A percentile compares a stretch with the other conserved stretches of the same genome.
phyloP scores from a whole-genome alignment of 2,329 filamentous ascomycete species.

The Ophiostoma australiae region DNA sequence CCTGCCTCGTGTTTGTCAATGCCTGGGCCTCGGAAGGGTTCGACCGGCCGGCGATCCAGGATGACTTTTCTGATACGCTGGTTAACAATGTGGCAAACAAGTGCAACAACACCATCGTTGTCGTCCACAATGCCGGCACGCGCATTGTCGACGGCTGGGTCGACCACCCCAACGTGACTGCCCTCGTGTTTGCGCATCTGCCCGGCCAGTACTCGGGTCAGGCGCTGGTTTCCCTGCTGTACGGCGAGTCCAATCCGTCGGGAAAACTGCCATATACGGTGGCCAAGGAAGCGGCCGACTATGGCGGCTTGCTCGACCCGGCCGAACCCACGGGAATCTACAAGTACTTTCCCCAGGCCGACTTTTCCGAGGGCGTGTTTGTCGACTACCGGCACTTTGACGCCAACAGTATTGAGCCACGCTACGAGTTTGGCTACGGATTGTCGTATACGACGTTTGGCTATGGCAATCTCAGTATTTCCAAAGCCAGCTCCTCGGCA shows the following conservation, averaged over 20 bases:
- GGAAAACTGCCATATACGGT: constrained; percentile 59
- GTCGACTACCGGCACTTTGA: constrained; percentile 54
- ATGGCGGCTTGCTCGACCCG: constrained; percentile 30
- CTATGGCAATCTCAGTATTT: constrained; percentile 38
- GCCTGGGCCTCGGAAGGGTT: constrained; percentile 67
- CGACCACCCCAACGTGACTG: constrained; percentile 59
- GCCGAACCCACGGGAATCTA: constrained; percentile 33
- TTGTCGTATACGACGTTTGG: constrained; percentile 52
- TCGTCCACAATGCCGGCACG: constrained; percentile 59
- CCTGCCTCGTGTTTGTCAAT: constrained; percentile 64
- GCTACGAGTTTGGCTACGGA: constrained; percentile 53
- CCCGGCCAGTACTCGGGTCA: constrained; percentile 59
- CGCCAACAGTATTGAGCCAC: constrained; percentile 42
- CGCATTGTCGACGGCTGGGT: constrained; percentile 57
- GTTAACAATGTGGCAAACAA: constrained; percentile 52
- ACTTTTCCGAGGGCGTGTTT: constrained; percentile 38
- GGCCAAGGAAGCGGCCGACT: constrained; percentile 49
- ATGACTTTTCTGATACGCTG: constrained; percentile 59
- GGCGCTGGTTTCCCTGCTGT: constrained; percentile 52
- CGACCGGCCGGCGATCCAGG: constrained; percentile 56
- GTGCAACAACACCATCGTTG: constrained; percentile 60
- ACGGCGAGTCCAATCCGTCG: constrained; percentile 52
- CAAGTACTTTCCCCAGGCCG: constrained; percentile 33
- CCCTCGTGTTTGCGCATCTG: constrained; percentile 57
- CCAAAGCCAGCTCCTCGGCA: constrained; percentile 19